Evolutionary conservation across 805 yeast species (phyloP).

Genomic region (Tetrapisispora namnaoensis): DNA sequence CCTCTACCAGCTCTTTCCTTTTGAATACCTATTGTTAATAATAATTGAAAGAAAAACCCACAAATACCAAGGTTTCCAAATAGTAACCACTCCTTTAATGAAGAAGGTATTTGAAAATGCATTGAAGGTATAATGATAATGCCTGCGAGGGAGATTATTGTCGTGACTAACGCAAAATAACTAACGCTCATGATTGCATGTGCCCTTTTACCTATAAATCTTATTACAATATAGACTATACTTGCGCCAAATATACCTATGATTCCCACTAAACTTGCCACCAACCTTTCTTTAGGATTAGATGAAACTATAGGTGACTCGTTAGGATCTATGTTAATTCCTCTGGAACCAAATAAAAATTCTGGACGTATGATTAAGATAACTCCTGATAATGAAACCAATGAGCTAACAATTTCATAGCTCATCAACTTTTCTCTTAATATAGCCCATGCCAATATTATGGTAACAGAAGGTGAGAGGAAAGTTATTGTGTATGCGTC

Average conservation of each 20-base stretch:
- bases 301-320: not conserved
- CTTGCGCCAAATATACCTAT: slow-evolving; percentile 62
- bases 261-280: slow-evolving; percentile 53
- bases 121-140: slow-evolving; percentile 49
- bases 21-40: slow-evolving; percentile 72
- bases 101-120: slow-evolving; percentile 51
- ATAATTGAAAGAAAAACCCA: slow-evolving; percentile 74
- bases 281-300: slow-evolving; percentile 42
- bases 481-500: slow-evolving; percentile 76
- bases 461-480: slow-evolving; percentile 64
- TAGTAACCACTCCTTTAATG: slow-evolving; percentile 54
- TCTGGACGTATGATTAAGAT: slow-evolving; percentile 74
- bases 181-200: slow-evolving; percentile 74
- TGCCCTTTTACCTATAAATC: slow-evolving; percentile 65
- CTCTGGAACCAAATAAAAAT: slow-evolving; percentile 47
- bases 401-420: slow-evolving; percentile 58
- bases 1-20: slow-evolving; percentile 68
- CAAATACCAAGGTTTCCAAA: slow-evolving; percentile 55
- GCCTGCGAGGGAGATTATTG: slow-evolving; percentile 42
- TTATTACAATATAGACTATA: slow-evolving; percentile 53
- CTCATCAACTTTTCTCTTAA: slow-evolving; percentile 55
- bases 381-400: slow-evolving; percentile 64
- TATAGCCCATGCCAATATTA: slow-evolving; percentile 56
- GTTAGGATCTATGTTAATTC: not conserved
- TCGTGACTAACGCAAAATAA: slow-evolving; percentile 55